A percentile compares a stretch with the other conserved stretches of the same genome.
Conservation (phyloP, 208 protist genomes). For the Angomonas ambiguus region DNA sequence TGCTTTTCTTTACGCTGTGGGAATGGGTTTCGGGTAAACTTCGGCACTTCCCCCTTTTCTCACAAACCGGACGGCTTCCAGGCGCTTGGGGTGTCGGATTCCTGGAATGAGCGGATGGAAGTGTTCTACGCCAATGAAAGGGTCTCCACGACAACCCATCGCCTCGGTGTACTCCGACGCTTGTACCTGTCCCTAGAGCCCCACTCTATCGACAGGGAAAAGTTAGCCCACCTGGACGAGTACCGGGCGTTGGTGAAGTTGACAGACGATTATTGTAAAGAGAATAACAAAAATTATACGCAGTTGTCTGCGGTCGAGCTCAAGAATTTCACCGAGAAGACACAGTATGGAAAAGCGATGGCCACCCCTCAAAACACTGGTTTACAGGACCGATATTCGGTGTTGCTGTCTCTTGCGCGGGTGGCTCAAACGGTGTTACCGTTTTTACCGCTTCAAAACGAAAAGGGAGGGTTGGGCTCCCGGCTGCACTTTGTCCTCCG, state of each 20-base stretch:
- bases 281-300: constrained; percentile 33
- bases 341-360: constrained; percentile 3
- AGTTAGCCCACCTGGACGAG: constrained; percentile 20
- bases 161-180: constrained; percentile 41
- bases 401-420: constrained; percentile 71
- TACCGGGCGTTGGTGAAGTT: constrained; percentile 37
- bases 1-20: constrained; percentile 81
- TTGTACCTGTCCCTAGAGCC: constrained; percentile 39
- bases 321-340: constrained; percentile 20
- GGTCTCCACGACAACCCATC: constrained; percentile 38
- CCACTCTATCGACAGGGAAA: neutral
- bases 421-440: constrained; percentile 69
- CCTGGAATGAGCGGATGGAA: constrained; percentile 90
- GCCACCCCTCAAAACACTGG: neutral
- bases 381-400: constrained; percentile 45
- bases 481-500: constrained; percentile 64
- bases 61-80: constrained; percentile 87
- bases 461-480: constrained; percentile 35
- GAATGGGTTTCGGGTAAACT: constrained; percentile 84
- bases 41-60: constrained; percentile 80
- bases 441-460: constrained; percentile 63
- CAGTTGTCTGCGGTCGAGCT: constrained; percentile 30
- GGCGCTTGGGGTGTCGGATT: constrained; percentile 85
- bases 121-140: constrained; percentile 78
- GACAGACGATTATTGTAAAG: constrained; percentile 48